Evolutionary conservation across 2,329 filamentous ascomycete species (phyloP).

Genomic region (Talaromyces pinophilus): DNA sequence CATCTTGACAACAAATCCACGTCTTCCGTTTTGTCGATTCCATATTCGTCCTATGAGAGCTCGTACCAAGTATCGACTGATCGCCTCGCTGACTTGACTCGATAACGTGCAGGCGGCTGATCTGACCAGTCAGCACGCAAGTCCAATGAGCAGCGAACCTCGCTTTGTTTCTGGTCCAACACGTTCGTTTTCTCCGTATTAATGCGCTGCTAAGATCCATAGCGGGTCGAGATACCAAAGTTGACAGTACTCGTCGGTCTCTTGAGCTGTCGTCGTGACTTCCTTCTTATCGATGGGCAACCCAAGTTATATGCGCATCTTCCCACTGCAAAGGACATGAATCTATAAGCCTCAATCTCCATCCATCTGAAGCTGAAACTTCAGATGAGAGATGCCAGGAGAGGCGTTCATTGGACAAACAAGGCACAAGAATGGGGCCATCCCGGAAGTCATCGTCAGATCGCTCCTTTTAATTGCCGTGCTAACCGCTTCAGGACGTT

Average conservation of each 20-base stretch:
- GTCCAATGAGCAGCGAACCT: not conserved
- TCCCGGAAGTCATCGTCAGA: slow-evolving; percentile 10
- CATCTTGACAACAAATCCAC: not conserved
- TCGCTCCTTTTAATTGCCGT: not conserved
- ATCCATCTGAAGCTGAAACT: not conserved
- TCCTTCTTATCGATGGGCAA: not conserved
- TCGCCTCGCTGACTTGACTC: slow-evolving; percentile 4
- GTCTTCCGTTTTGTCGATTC: not conserved
- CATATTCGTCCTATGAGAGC: not conserved
- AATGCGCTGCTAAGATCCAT: slow-evolving; percentile 2
- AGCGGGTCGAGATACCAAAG: not conserved
- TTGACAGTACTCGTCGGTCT: not conserved
- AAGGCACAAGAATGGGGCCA: slow-evolving; percentile 1
- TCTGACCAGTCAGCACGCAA: not conserved
- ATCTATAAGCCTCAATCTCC: not conserved
- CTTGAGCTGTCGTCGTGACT: not conserved
- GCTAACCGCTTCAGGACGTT: slow-evolving; percentile 11
- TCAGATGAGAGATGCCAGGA: not conserved
- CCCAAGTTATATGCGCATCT: not conserved
- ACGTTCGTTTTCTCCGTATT: not conserved
- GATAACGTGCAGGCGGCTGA: slow-evolving; percentile 12
- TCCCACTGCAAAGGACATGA: not conserved
- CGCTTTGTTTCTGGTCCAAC: slow-evolving; percentile 8
- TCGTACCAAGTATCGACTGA: not conserved
- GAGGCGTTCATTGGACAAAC: slow-evolving; percentile 5